phyloP scores from a whole-genome alignment of 306 rosid species.

The Cucumis melo region DNA sequence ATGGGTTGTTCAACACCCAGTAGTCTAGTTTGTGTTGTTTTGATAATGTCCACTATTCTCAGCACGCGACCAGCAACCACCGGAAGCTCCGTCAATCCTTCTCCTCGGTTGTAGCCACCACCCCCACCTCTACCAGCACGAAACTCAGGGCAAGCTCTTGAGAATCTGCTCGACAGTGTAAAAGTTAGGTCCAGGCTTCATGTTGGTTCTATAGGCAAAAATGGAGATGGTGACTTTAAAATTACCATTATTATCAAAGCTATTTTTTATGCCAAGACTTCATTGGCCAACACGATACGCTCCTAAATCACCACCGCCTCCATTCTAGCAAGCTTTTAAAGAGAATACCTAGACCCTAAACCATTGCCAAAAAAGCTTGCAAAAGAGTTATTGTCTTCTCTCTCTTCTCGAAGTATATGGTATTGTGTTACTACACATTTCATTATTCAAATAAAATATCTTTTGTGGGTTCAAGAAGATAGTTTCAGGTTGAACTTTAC shows the following conservation, averaged over 20 bases:
- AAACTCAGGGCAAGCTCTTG: not conserved
- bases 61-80: not conserved
- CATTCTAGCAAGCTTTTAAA: not conserved
- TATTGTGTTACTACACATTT: too few species aligned
- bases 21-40: not conserved
- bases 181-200: not conserved
- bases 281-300: not conserved
- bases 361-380: too few species aligned
- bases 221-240: not conserved
- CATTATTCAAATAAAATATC: too few species aligned
- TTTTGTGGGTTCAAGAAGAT: too few species aligned
- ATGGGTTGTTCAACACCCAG: not conserved
- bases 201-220: not conserved
- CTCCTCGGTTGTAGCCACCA: not conserved
- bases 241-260: not conserved
- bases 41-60: not conserved
- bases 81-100: not conserved
- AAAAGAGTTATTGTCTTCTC: too few species aligned
- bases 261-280: not conserved
- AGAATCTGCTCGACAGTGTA: not conserved
- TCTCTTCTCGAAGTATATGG: too few species aligned
- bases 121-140: not conserved
- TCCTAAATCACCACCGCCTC: not conserved
- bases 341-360: too few species aligned
- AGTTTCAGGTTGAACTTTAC: too few species aligned